A percentile compares a stretch with the other conserved stretches of the same genome.
These are phyloP conservation scores for Drechslera avenae DNA, from an alignment of 2,329 filamentous ascomycete genomes.

Conservation along the genomic window DNA sequence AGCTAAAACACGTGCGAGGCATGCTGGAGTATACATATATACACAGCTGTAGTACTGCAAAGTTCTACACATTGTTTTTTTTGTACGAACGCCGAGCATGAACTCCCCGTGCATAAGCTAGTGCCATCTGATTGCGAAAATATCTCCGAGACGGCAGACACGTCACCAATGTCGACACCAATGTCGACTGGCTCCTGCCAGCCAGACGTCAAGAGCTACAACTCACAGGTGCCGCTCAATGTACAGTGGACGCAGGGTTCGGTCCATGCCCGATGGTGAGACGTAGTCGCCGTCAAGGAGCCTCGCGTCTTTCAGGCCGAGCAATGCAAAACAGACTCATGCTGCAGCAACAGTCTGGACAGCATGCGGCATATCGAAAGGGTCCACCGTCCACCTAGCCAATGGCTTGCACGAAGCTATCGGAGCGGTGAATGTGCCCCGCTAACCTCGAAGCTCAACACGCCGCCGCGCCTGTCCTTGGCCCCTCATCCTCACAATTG, in stretches of 20 bases:
- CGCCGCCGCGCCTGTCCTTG: conserved; percentile 14
- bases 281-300: conserved; percentile 4
- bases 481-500: conserved; percentile 18
- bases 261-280: conserved; percentile 11
- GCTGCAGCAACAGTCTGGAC: conserved; percentile 15
- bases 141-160: conserved; percentile 9
- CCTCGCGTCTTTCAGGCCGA: not conserved
- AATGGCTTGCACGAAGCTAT: conserved; percentile 13
- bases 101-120: conserved; percentile 2
- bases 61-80: not conserved
- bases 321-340: not conserved
- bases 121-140: not conserved
- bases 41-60: not conserved
- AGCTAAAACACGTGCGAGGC: no score
- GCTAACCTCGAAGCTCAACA: conserved; percentile 29
- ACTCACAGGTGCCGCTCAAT: not conserved
- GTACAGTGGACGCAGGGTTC: conserved; percentile 15
- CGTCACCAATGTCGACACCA: conserved; percentile 13
- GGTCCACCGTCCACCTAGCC: conserved; percentile 20
- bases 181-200: conserved; percentile 1
- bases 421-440: conserved; percentile 34
- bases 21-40: no score
- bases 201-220: not conserved
- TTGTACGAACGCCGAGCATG: not conserved
- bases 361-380: conserved; percentile 9